Base-by-base conservation (phyloP, 176 grass and related monocot species). In the Saccharum spontaneum region DNA sequence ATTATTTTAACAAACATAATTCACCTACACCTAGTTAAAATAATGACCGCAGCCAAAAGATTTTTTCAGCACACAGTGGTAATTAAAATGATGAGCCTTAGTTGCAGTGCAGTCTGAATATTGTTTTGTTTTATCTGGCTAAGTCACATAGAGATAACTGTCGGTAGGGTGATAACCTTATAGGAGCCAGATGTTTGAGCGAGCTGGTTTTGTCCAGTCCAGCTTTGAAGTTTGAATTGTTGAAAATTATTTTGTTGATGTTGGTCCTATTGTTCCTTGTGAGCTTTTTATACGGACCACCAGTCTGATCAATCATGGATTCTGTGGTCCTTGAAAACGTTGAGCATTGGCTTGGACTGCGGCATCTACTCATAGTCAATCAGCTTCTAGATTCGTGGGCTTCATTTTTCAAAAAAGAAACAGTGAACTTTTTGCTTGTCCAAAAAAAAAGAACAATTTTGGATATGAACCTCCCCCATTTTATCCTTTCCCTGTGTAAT, bases 181-280 rank as follows among this genome's bases (percentile, higher is more conserved):
- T 15, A 48, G 43, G 12, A 66, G 33, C 17, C 41, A 45, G 61
- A 17, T 52, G 20, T 60, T 23, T 60, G 57, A 54, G 40, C 1
- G 41, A 20, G 54, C 49, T 72, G 30, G 6, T 65, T 86, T 40
- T 52, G 41, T 86, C 55, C 13, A 20, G 57, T 61, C 57, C 23
- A 62, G 7, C 26, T 82, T 45, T 77, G 20, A 41, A 76, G 37
- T 39, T 82, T 61, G 50, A 88, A 62, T 77, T 17, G 15, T 77
- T 69, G 64, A 70, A 69, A 76, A 43, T 17, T 68, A 57, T 59
- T 59, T 71, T 60, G 8, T 20, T 31, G 64, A 52, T 18, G 28
- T 55, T 55, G 9, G 48, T 33, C 48, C 16, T 6, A 0, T 40
- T 23, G 2, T 41, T 20, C 10, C 46, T 11, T 75, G 40, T 37